phyloP scores from a whole-genome alignment of 176 grass and related monocot genomes.

The Lolium rigidum region DNA sequence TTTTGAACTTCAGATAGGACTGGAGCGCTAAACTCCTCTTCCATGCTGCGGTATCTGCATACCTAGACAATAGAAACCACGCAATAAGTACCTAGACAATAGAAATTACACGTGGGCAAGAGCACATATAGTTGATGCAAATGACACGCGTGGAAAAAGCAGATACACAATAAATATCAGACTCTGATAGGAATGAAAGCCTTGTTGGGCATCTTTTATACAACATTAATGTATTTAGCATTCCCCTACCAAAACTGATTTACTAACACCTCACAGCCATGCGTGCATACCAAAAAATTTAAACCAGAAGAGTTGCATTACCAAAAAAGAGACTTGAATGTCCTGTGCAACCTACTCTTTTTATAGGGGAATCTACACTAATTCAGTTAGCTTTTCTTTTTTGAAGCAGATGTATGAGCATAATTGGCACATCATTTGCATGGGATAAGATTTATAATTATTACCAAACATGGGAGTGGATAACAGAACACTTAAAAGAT shows the following conservation, averaged over 20 bases:
- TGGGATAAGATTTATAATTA: neutral
- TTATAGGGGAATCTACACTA: neutral
- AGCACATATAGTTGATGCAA: slow-evolving; percentile 16
- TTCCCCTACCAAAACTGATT: neutral
- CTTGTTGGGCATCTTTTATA: neutral
- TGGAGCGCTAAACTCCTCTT: slow-evolving; percentile 73
- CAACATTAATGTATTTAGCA: slow-evolving; percentile 33
- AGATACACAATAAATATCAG: neutral
- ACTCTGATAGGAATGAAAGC: neutral
- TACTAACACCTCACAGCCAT: neutral
- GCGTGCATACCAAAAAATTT: neutral
- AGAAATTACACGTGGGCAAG: neutral
- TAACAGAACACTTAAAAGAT: neutral
- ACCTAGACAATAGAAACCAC: slow-evolving; percentile 51
- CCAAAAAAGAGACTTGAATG: neutral
- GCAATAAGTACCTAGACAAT: slow-evolving; percentile 5
- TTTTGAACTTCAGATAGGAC: slow-evolving; percentile 75
- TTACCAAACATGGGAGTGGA: slow-evolving; percentile 14
- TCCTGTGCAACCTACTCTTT: slow-evolving; percentile 29
- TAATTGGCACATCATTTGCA: neutral
- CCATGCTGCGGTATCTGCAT: slow-evolving; percentile 78
- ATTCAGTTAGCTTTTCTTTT: slow-evolving; percentile 3
- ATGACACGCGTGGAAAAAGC: neutral
- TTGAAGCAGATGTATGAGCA: neutral
- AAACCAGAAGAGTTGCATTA: neutral